Base-by-base conservation (phyloP, 345 rosid genomes). In the Cardamine chenopodiifolia region DNA sequence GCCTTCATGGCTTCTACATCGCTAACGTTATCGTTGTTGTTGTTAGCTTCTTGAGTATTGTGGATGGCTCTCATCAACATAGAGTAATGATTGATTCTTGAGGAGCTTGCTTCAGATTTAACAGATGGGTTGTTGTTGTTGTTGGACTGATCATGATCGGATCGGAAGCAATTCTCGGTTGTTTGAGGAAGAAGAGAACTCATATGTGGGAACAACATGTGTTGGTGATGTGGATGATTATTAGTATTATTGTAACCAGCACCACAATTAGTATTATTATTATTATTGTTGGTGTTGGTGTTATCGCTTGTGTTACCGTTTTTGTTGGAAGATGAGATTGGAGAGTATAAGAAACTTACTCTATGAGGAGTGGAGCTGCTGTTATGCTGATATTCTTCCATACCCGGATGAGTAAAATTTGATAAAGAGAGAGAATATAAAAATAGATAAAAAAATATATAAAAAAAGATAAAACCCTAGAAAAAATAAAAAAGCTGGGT, bases 1-100 rank as follows among this genome's bases (percentile, higher is more conserved):
- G 98, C 96, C 76, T 95, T 95, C 72, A 95, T 89, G 47, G 88
- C 92, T 65, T 92, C 98, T 0, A 71, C 84, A 62, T 77, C 72
- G 35, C 44, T 23, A 15, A 90, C 90, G 53, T 61, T 61, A 15
- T 62, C 53, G 19, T 61, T 61, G 59, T 56, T 65, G 71, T 79
- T 85, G 45, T 83, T 81, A 50, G 78, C 81, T 19, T 82, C 86
- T 63, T 86, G 89, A 6, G 68, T 85, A 23, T 84, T 83, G 58
- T 84, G 81, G 53, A 77, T 74, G 23, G 74, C 54, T 44, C 72
- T 88, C 85, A 87, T 83, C 74, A 89, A 60, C 48, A 85, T 70
- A 66, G 92, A 87, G 82, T 88, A 84, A 72, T 86, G 89, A 62
- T 67, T 85, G 58, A 73, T 80, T 5, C 82, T 86, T 23, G 90